Base-by-base conservation (phyloP, 2,329 filamentous ascomycete genomes). In the Lomentospora prolificans region DNA sequence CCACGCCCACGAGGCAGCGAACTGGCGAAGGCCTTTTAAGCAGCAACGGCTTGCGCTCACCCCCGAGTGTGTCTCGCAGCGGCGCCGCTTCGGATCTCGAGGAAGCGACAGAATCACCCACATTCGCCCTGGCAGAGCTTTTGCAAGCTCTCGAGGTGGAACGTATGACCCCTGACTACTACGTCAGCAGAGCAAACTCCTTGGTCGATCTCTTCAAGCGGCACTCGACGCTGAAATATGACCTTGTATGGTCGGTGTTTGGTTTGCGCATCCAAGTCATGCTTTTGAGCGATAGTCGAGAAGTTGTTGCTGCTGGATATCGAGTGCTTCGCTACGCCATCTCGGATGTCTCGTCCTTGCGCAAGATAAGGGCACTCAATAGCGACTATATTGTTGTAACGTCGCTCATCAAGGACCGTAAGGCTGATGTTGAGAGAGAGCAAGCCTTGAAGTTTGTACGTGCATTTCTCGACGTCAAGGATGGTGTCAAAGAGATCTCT, bases 131-230 rank as follows among this genome's bases (percentile, higher is more conserved):
- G 14, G 84, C 90, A 2, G 94, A 99, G 67, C 86, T 95, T 27
- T 74, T 99, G 24, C 91, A 96, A 67, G 89, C 90, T 2, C 74
- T 99, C 39, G 94, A 99, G 67, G 79, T 86, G 10, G 88, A 90
- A 66, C 89, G 89, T 25, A 89, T 96, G 84, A 81, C 84, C 46
- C 86, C 92, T 0, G 94, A 97, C 69, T 96, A 95, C 72, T 99
- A 99, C 66, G 92, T 99, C 54, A 89, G 88, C 58, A 84, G 90
- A 59, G 90, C 90, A 25, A 99, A 99, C 66, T 88, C 83, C 60
- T 77, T 99, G 7, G 94, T 97, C n/a, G 89, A 95, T 59, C 77
- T 99, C n/a, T 95, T 99, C 72, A 96, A 92, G 68, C 81, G 90
- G 55, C 84, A 97, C 69, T 89, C 90, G 1, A 92, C 89, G 1